Conservation (phyloP, 73 alveolate genomes). For the Paramecium pentaurelia region DNA sequence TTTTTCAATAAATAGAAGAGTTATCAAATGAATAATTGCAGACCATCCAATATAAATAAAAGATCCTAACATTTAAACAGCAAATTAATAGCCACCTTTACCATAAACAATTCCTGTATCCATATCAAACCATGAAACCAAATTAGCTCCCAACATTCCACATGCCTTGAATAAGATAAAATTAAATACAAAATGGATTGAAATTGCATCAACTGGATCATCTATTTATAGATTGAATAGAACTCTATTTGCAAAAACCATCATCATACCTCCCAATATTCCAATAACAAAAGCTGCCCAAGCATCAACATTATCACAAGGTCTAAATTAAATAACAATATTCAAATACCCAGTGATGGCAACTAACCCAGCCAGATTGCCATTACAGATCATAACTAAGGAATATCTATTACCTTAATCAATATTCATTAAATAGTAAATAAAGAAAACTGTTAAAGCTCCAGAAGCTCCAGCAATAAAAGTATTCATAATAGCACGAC, state of each 20-base stretch:
- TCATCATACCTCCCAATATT: constrained; percentile 52
- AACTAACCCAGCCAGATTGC: constrained; percentile 64
- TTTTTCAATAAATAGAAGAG: neutral
- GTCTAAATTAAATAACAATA: neutral
- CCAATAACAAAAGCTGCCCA: constrained; percentile 70
- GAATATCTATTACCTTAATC: constrained; percentile 33
- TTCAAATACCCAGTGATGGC: constrained; percentile 55
- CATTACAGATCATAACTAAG: constrained; percentile 51
- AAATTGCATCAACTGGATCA: constrained; percentile 74
- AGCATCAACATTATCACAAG: constrained; percentile 57
- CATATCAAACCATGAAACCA: neutral
- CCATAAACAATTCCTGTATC: constrained; percentile 21
- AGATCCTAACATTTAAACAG: neutral
- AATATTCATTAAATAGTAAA: constrained; percentile 1
- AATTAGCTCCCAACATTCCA: constrained; percentile 62
- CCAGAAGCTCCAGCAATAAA: constrained; percentile 54
- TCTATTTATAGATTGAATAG: constrained; percentile 55
- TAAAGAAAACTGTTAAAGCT: constrained; percentile 8
- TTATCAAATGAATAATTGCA: neutral
- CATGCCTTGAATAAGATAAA: neutral
- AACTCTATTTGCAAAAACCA: constrained; percentile 31
- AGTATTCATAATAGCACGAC: constrained; percentile 67
- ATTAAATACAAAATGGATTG: constrained; percentile 56
- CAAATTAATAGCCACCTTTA: constrained; percentile 9
- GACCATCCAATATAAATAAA: constrained; percentile 21